Evolutionary conservation across 2,329 filamentous ascomycete genomes (phyloP).

Genomic region (Paecilomyces niveus): DNA sequence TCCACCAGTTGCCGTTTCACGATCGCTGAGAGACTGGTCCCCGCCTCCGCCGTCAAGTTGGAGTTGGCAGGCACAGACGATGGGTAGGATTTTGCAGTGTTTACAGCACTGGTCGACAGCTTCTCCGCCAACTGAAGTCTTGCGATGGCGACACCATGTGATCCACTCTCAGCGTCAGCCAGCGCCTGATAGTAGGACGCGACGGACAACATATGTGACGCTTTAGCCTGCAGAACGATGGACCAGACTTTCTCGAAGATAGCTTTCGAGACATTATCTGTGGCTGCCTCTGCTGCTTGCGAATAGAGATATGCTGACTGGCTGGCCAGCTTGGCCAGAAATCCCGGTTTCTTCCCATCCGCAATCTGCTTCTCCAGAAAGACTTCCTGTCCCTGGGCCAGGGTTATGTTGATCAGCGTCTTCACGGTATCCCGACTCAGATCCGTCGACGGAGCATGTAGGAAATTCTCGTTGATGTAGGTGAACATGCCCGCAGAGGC

Average conservation of each 20-base stretch:
- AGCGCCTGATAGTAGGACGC: conserved; percentile 92
- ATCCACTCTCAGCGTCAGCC: conserved; percentile 81
- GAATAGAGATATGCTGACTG: conserved; percentile 83
- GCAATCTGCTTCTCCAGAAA: conserved; percentile 94
- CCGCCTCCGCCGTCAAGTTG: conserved; percentile 76
- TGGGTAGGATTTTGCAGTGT: conserved; percentile 72
- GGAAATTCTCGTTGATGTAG: conserved; percentile 99
- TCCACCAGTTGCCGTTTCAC: conserved; percentile 74
- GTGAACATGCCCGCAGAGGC: conserved; percentile 99
- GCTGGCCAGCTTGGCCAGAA: conserved; percentile 87
- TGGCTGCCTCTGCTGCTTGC: conserved; percentile 81
- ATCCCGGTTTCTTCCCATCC: conserved; percentile 84
- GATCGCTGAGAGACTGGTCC: conserved; percentile 65
- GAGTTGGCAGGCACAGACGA: conserved; percentile 69
- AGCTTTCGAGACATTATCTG: conserved; percentile 84
- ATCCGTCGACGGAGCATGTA: conserved; percentile 95
- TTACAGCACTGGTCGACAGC: conserved; percentile 70
- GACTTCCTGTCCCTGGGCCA: conserved; percentile 94
- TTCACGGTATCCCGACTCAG: conserved; percentile 93
- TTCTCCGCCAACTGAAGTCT: conserved; percentile 75
- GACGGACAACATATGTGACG: conserved; percentile 72
- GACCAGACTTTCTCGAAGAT: conserved; percentile 95
- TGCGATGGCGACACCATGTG: conserved; percentile 77
- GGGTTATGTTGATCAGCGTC: conserved; percentile 82
- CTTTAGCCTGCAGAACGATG: conserved; percentile 64